Conservation (phyloP, 805 yeast genomes). For the Teunomyces cretensis region DNA sequence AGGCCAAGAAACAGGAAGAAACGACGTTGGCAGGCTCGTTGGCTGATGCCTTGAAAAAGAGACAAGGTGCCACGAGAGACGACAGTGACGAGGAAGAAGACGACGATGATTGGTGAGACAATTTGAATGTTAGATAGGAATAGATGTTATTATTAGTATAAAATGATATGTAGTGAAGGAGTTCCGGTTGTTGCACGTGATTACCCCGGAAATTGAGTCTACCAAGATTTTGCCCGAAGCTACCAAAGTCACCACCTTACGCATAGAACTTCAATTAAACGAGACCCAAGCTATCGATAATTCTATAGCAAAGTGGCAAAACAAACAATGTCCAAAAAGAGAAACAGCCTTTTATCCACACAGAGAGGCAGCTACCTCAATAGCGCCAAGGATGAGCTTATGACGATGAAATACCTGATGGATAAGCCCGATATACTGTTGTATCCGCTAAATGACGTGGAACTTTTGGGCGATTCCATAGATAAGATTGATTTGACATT, state of each 20-base stretch:
- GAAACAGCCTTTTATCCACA: slow-evolving; percentile 29
- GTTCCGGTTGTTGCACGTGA: slow-evolving; percentile 1
- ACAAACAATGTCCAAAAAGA: slow-evolving; percentile 27
- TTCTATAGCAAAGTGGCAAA: background rate
- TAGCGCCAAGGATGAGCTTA: slow-evolving; percentile 29
- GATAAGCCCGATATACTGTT: slow-evolving; percentile 31
- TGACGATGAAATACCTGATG: slow-evolving; percentile 37
- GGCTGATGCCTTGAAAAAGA: slow-evolving; percentile 81
- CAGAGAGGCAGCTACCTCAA: slow-evolving; percentile 18
- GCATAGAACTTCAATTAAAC: background rate
- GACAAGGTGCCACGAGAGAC: slow-evolving; percentile 62
- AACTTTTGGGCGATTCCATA: background rate
- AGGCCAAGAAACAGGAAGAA: slow-evolving; percentile 62
- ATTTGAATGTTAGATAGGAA: slow-evolving; percentile 3
- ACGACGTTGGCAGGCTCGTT: slow-evolving; percentile 73
- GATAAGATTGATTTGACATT: slow-evolving; percentile 29
- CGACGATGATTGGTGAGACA: slow-evolving; percentile 47
- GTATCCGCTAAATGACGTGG: slow-evolving; percentile 33
- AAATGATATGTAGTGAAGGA: background rate
- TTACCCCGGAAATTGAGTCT: background rate
- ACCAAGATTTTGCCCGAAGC: background rate
- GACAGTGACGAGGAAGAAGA: slow-evolving; percentile 72
- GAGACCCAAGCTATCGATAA: background rate
- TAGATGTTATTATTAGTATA: background rate
- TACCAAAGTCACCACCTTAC: background rate